Conservation (phyloP, 2,329 filamentous ascomycete species). For the Lecanicillium sp. region DNA sequence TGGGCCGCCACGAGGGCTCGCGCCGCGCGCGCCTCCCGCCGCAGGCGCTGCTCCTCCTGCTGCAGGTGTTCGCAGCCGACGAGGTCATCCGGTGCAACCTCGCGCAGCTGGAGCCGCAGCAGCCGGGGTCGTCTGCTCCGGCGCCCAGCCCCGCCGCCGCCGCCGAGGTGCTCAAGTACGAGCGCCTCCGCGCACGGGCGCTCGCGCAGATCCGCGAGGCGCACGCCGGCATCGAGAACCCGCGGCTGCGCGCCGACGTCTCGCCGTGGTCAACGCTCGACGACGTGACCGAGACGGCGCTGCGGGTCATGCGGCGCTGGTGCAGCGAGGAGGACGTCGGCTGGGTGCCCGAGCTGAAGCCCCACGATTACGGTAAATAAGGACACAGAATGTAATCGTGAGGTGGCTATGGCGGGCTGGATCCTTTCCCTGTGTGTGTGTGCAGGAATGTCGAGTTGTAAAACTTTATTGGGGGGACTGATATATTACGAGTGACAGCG, state of each 20-base stretch:
- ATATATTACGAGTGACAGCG: not conserved
- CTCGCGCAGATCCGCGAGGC: conserved; percentile 28
- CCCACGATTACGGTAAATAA: conserved; percentile 12
- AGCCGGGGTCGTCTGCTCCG: no score
- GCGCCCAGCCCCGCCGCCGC: conserved; percentile 13
- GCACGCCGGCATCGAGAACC: conserved; percentile 24
- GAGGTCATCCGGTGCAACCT: conserved; percentile 36
- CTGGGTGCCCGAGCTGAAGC: conserved; percentile 36
- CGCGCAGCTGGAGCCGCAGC: conserved; percentile 22
- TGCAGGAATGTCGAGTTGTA: not conserved
- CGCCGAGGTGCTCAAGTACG: conserved; percentile 21
- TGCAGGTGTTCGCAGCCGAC: conserved; percentile 40
- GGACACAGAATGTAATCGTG: not conserved
- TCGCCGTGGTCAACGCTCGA: conserved; percentile 39
- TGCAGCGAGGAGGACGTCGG: conserved; percentile 38
- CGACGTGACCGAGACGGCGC: conserved; percentile 33
- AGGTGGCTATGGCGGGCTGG: conserved; percentile 1
- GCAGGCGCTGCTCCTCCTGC: conserved; percentile 35
- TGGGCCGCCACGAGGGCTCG: conserved; percentile 28
- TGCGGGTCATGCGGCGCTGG: conserved; percentile 39
- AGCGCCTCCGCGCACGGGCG: conserved; percentile 22
- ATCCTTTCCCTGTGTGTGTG: not conserved
- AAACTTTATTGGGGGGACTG: not conserved
- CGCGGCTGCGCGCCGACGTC: conserved; percentile 26
- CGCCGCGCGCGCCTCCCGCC: conserved; percentile 33